These are phyloP conservation scores for Mariannaea elegans DNA, from an alignment of 2,329 filamentous ascomycete genomes.

Conservation along the genomic window DNA sequence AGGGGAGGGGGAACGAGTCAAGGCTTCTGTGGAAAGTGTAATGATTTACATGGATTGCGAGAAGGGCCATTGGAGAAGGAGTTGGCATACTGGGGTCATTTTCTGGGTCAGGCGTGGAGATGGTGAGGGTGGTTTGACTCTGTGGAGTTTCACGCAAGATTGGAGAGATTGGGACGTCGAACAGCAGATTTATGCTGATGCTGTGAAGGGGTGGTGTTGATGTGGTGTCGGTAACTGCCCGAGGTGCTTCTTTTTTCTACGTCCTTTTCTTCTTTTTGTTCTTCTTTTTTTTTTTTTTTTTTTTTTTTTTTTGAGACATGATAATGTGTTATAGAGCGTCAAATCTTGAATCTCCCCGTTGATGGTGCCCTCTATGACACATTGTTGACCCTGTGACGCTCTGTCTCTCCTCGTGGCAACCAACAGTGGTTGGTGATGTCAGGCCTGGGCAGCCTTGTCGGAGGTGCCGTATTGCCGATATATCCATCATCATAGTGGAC, in stretches of 20 bases:
- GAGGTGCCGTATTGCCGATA: slow-evolving; percentile 38
- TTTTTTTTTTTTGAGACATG: too few relatives aligned
- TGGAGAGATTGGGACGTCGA: background rate
- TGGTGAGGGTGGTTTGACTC: background rate
- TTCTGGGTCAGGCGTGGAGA: background rate
- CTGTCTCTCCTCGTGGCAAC: background rate
- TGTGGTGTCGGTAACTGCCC: too few relatives aligned
- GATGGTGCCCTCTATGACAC: too few relatives aligned
- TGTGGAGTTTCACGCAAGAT: background rate
- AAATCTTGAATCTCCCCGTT: too few relatives aligned
- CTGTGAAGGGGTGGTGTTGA: too few relatives aligned
- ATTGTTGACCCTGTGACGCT: too few relatives aligned
- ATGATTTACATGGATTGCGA: slow-evolving; percentile 1
- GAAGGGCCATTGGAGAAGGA: background rate
- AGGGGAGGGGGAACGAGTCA: background rate
- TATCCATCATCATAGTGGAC: background rate
- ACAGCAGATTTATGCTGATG: background rate
- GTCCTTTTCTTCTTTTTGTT: too few relatives aligned
- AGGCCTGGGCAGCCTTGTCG: slow-evolving; percentile 7
- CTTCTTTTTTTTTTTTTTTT: too few relatives aligned
- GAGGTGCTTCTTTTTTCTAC: too few relatives aligned
- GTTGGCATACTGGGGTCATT: background rate
- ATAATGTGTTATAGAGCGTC: too few relatives aligned
- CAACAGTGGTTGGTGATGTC: slow-evolving; percentile 21
- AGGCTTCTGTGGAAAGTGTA: slow-evolving; percentile 3